A percentile compares a stretch with the other conserved stretches of the same genome.
These are phyloP conservation scores for Trichoderma simmonsii DNA, from an alignment of 2,329 filamentous ascomycete species.

Conservation along the genomic window DNA sequence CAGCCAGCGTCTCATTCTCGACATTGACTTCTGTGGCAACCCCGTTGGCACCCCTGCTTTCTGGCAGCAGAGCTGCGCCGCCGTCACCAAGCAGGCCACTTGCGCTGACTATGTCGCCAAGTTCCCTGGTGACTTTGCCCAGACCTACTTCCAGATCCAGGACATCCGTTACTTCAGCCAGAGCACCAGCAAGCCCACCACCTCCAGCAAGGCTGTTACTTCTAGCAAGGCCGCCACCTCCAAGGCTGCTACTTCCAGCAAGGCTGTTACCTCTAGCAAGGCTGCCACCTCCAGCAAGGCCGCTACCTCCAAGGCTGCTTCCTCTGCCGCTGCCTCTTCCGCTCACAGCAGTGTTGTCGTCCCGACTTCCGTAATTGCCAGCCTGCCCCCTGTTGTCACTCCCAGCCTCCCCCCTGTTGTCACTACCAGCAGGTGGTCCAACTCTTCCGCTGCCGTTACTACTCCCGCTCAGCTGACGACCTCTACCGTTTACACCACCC, in stretches of 20 bases:
- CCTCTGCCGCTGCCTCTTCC: not conserved
- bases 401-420: not conserved
- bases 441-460: not conserved
- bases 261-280: not conserved
- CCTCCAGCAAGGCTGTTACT: not conserved
- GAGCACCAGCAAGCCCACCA: not conserved
- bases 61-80: conserved; percentile 30
- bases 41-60: conserved; percentile 50
- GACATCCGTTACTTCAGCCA: conserved; percentile 36
- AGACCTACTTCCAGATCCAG: conserved; percentile 47
- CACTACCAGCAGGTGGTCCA: not conserved
- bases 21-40: conserved; percentile 72
- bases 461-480: conserved; percentile 25
- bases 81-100: conserved; percentile 24
- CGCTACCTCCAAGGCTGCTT: not conserved
- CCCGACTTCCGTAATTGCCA: not conserved
- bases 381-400: not conserved
- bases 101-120: conserved; percentile 39
- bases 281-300: conserved; percentile 14
- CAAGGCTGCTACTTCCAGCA: not conserved
- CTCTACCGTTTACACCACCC: conserved; percentile 40
- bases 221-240: not conserved
- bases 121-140: conserved; percentile 35
- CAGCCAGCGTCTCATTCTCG: conserved; percentile 68
- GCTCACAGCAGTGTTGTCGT: not conserved